phyloP scores from a whole-genome alignment of 352 stramenopile genomes.

The Pythium monospermum region DNA sequence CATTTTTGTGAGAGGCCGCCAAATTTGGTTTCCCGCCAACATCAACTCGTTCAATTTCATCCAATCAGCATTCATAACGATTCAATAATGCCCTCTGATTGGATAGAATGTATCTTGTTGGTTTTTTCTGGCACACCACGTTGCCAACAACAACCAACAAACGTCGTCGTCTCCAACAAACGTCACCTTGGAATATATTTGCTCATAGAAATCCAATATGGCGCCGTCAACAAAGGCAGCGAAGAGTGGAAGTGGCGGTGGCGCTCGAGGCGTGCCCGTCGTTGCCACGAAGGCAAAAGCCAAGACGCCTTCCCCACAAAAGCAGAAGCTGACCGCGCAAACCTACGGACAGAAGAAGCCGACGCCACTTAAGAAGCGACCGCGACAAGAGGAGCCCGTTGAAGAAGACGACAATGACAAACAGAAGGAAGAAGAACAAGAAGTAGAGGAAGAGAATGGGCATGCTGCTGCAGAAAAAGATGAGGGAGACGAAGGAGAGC shows the following conservation, averaged over 20 bases:
- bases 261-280: too few relatives aligned
- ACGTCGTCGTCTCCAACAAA: background rate
- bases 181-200: too few relatives aligned
- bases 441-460: conserved; percentile 2
- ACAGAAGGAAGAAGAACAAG: background rate
- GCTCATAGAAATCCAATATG: conserved; percentile 2
- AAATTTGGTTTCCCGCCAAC: conserved; percentile 22
- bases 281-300: background rate
- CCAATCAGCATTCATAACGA: conserved; percentile 4
- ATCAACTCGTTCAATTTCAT: conserved; percentile 3
- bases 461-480: background rate
- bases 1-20: background rate
- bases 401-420: background rate
- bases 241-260: conserved; percentile 1
- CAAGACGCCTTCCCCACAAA: background rate
- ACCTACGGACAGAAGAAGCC: background rate
- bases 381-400: conserved; percentile 1
- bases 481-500: background rate
- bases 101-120: conserved; percentile 15
- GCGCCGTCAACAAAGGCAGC: conserved; percentile 2
- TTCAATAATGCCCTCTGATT: background rate
- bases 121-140: conserved; percentile 10
- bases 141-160: conserved; percentile 1
- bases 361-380: conserved; percentile 5
- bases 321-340: background rate